Conservation (phyloP, 768 basidiomycete species). For the Dentipellis sp. region DNA sequence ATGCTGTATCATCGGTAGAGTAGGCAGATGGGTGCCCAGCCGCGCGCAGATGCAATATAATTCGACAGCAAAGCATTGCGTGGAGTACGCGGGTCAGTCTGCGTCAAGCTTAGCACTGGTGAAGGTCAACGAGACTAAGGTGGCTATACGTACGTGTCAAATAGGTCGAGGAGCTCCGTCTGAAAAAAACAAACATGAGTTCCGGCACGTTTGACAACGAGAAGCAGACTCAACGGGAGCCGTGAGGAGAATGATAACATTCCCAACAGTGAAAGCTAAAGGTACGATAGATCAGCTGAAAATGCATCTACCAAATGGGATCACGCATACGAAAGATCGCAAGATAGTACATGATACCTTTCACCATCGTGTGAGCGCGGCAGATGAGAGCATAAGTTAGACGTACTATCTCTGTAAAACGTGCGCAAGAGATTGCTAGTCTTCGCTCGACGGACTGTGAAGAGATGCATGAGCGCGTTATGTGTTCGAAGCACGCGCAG, state of each 20-base stretch:
- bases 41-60: background rate
- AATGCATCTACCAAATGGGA: background rate
- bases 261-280: background rate
- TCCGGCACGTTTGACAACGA: background rate
- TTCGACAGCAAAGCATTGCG: background rate
- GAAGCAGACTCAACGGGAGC: background rate
- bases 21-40: background rate
- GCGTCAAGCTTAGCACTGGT: background rate
- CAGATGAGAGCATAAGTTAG: background rate
- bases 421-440: background rate
- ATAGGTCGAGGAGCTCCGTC: background rate
- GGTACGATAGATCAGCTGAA: background rate
- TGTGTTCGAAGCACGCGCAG: background rate
- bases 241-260: background rate
- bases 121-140: background rate
- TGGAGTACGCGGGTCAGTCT: background rate
- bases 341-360: background rate
- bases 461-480: background rate
- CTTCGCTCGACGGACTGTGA: background rate
- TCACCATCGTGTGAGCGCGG: background rate
- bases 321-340: background rate
- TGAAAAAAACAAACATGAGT: background rate
- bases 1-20: too few species aligned
- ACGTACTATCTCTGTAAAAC: background rate
- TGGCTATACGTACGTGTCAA: background rate